Conservation (phyloP, 371 early-diverging fungal genomes). For the Nematocida sp. region DNA sequence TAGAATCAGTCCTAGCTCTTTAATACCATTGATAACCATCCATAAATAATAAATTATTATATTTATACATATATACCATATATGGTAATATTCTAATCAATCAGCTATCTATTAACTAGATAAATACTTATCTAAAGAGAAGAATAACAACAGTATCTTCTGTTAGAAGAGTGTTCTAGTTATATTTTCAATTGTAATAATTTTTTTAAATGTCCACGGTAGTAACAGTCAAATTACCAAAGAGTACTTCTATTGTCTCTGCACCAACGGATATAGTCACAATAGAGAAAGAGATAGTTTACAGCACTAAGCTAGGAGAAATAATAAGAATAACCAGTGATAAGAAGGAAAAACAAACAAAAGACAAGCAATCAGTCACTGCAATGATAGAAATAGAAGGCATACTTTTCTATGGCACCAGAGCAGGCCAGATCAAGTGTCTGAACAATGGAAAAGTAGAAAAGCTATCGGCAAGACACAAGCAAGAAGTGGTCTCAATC, state of each 20-base stretch:
- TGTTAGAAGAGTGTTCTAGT: too few species aligned
- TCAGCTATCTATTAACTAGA: too few species aligned
- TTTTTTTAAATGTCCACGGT: too few species aligned
- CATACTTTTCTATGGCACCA: conserved; percentile 21
- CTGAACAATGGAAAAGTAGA: background rate
- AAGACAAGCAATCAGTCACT: background rate
- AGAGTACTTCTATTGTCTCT: too few species aligned
- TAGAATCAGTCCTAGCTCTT: background rate
- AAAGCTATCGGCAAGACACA: conserved; percentile 22
- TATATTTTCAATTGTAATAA: too few species aligned
- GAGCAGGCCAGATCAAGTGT: conserved; percentile 10
- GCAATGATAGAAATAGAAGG: background rate
- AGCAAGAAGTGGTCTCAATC: background rate
- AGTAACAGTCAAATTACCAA: too few species aligned
- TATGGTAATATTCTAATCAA: too few species aligned
- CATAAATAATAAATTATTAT: too few species aligned
- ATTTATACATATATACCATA: too few species aligned
- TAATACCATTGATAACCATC: too few species aligned
- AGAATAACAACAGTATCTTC: too few species aligned
- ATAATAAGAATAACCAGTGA: background rate
- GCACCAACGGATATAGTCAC: conserved; percentile 7
- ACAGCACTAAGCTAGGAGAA: conserved; percentile 23
- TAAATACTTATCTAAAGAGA: too few species aligned
- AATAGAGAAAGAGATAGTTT: background rate
- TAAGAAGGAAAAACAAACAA: conserved; percentile 8